Conservation (phyloP, 169 alveolate species). For the Perkinsus olseni region DNA sequence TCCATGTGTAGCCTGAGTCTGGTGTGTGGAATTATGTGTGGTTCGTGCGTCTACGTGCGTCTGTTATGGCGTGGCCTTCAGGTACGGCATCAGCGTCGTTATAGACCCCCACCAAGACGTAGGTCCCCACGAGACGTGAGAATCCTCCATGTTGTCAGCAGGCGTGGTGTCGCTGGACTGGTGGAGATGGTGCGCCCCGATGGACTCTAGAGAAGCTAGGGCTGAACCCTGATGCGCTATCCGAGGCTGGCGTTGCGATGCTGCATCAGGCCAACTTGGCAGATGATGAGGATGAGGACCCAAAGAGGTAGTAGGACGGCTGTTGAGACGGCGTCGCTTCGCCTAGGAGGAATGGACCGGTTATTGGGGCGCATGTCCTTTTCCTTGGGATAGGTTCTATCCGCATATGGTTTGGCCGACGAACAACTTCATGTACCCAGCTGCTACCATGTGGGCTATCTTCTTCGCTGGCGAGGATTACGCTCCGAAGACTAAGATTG, state of each 20-base stretch:
- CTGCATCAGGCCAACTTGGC: slow-evolving; percentile 1
- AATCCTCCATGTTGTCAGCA: neutral
- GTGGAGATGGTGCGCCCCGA: slow-evolving; percentile 4
- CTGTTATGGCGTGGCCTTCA: neutral
- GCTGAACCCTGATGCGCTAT: neutral
- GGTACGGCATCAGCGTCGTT: neutral
- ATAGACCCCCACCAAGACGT: slow-evolving; percentile 14
- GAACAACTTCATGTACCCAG: neutral
- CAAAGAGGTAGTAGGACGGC: neutral
- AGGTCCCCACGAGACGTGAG: neutral
- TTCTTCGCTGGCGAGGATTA: slow-evolving; percentile 12
- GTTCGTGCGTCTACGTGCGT: neutral
- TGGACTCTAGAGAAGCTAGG: slow-evolving; percentile 10
- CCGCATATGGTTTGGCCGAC: slow-evolving; percentile 10
- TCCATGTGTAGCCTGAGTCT: neutral
- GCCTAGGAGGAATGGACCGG: no score
- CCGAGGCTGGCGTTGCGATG: neutral
- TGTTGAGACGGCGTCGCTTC: neutral
- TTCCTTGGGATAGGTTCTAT: neutral
- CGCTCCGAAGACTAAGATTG: slow-evolving; percentile 3
- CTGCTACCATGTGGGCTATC: slow-evolving; percentile 2
- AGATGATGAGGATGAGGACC: neutral
- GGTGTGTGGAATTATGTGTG: neutral
- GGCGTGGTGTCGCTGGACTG: slow-evolving; percentile 9
- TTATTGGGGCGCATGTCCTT: no score